phyloP scores from a whole-genome alignment of 2,329 filamentous ascomycete genomes.

The Tolypocladium endophyticum region DNA sequence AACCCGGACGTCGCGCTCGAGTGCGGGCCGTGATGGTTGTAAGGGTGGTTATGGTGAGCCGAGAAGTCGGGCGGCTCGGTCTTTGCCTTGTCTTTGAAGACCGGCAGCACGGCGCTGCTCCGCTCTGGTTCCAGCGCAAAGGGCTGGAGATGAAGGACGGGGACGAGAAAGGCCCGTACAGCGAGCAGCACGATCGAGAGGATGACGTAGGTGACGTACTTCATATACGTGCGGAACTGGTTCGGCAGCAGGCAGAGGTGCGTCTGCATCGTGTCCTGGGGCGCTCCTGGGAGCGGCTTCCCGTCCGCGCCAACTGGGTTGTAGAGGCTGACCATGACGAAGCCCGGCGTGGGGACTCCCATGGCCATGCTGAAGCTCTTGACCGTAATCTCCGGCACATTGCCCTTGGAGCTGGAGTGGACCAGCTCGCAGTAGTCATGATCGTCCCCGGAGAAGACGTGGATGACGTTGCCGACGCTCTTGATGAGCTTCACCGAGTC shows the following conservation, averaged over 20 bases:
- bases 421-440: conserved; percentile 94
- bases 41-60: neutral
- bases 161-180: conserved; percentile 46
- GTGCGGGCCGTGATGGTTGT: neutral
- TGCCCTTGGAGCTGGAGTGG: conserved; percentile 59
- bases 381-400: conserved; percentile 76
- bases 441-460: conserved; percentile 92
- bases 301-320: conserved; percentile 67
- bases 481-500: conserved; percentile 68
- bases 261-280: conserved; percentile 62
- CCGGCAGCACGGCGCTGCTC: conserved; percentile 21
- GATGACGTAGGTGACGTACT: conserved; percentile 57
- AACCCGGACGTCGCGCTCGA: conserved; percentile 6
- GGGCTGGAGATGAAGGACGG: conserved; percentile 39
- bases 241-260: conserved; percentile 86
- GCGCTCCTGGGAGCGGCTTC: conserved; percentile 31
- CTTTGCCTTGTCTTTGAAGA: conserved; percentile 46
- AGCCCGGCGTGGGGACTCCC: conserved; percentile 81
- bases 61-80: conserved; percentile 27
- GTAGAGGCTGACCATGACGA: conserved; percentile 81
- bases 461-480: conserved; percentile 69
- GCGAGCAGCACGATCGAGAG: conserved; percentile 39
- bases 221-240: conserved; percentile 73
- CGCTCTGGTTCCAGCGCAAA: conserved; percentile 39
- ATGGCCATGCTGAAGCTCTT: conserved; percentile 95